Evolutionary conservation across 129 eudicot species (phyloP).

Genomic region (Cynara cardunculus): DNA sequence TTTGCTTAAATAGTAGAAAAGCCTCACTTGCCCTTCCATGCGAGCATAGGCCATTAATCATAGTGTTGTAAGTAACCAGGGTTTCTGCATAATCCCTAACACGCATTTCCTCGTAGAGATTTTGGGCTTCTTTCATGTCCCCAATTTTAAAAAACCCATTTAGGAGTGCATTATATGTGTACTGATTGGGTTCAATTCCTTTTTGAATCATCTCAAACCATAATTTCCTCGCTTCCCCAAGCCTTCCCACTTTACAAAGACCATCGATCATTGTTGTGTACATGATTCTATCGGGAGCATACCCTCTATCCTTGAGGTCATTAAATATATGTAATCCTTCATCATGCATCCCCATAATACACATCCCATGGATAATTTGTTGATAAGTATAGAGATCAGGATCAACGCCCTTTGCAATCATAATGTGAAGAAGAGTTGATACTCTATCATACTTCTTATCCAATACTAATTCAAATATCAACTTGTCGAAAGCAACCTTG

Average conservation of each 20-base stretch:
- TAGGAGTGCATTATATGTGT: slow-evolving; percentile 58
- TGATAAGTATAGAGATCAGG: slow-evolving; percentile 65
- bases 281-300: slow-evolving; percentile 63
- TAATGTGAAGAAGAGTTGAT: slow-evolving; percentile 56
- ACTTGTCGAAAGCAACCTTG: slow-evolving; percentile 39
- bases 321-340: slow-evolving; percentile 68
- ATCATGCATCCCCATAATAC: slow-evolving; percentile 31
- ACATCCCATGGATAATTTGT: slow-evolving; percentile 46
- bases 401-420: slow-evolving; percentile 54
- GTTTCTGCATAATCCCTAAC: slow-evolving; percentile 43
- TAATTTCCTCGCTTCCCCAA: slow-evolving; percentile 62
- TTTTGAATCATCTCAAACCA: slow-evolving; percentile 80
- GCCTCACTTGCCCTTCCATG: slow-evolving; percentile 47
- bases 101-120: slow-evolving; percentile 53
- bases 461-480: slow-evolving; percentile 43
- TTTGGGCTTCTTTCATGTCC: slow-evolving; percentile 34
- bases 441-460: slow-evolving; percentile 35
- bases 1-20: slow-evolving; percentile 38
- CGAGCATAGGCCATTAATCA: slow-evolving; percentile 58
- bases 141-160: slow-evolving; percentile 45
- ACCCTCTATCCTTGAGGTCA: slow-evolving; percentile 71
- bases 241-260: slow-evolving; percentile 53
- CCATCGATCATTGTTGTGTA: slow-evolving; percentile 72
- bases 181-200: slow-evolving; percentile 51
- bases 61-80: slow-evolving; percentile 40